Base-by-base conservation (phyloP, 179 eudicot species). In the Pouteria campechiana region DNA sequence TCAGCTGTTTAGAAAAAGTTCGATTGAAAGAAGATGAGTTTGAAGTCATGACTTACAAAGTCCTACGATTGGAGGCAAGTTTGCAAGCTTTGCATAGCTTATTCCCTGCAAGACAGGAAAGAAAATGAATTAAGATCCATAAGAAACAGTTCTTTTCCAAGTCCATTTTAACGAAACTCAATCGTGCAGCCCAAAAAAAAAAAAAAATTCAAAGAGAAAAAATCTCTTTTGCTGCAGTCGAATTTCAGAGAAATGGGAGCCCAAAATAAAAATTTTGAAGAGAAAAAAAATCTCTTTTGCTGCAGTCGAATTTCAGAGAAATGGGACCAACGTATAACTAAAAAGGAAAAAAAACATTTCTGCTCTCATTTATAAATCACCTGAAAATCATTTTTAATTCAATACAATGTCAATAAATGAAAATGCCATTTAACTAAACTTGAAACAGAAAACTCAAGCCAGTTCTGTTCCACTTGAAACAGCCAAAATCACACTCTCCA, bases 41-140 rank as follows among this genome's bases (percentile, higher is more conserved):
- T 23, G 31, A 19, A 7, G 11, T 4, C 17, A 73, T n/a, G n/a
- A n/a, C 97, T 85, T 44, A 89, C 97, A 90, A 4, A 90, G 67
- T 2, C 98, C 98, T 35, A 90, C 52, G 21, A 90, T 79, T 19
- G 98, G 96, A n/a, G 96, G 98, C 57, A 90, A 63, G 63, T 86
- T 86, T 25, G 98, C 98, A 44, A 90, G 94, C 52, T 90, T 90
- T n/a, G 98, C 98, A 58, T 90, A 90, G 61, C 98, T 90, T 27
- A 90, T 90, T 6, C 98, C 98, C 90, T 89, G 80, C 43, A 58
- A 11, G 38, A 58, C 1, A 38, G 6, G 19, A 15, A 20, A 15
- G 27, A 29, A 11, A 35, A 9, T 7, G 9, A 13, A 23, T 20
- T 4, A 12, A 41, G 7, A 29, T 31, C 9, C 10, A 37, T 3